Evolutionary conservation across 2,329 filamentous ascomycete genomes (phyloP), one percentile per base, ranked within the genome.

Genomic region (Talaromyces sp.): DNA sequence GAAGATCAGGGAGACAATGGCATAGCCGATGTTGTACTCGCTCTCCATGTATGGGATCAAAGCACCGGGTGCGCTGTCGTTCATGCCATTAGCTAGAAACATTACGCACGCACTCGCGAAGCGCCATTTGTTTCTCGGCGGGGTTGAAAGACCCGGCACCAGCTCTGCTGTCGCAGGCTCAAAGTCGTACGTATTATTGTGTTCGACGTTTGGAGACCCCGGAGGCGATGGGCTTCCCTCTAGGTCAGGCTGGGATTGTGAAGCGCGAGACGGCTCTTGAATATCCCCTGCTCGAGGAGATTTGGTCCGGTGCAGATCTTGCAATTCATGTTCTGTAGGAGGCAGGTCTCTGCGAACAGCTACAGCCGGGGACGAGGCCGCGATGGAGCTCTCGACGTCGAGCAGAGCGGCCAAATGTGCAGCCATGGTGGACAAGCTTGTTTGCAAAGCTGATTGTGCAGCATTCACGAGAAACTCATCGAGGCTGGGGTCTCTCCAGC

Each of bases 21-120:
- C 88, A 72, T 95, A 93, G 49, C 88, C 88, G 60, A 95, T 91
- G 62, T 81, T 66, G 70, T 93, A 96, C 68, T 89, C 85, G 72
- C 77, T 80, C 72, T 93, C 89, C 73, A 96, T 89, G 70, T 92
- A 92, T 0, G 91, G 91, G 66, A 96, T 90, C 61, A 95, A 71
- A 11, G 91, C 90, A 70, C 91, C 91, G 1, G 90, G 85, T 0
- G 89, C 87, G 49, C 86, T 85, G 73, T 96, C 92, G 66, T 85
- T 90, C 62, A 95, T 76, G 0, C 90, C 92, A 67, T 88, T 87
- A 2, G 82, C 81, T 63, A 95, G 82, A 62, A 84, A 88, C 63
- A 88, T 83, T 51, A 89, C 69, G 65, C 88, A 91, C 15, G 83
- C 81, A 11, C 85, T 82, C 10, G 87, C 70, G 28, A 93, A 78